These are phyloP conservation scores for Kodamaea derodonti DNA, from an alignment of 1,139 yeast genomes.

Conservation along the genomic window DNA sequence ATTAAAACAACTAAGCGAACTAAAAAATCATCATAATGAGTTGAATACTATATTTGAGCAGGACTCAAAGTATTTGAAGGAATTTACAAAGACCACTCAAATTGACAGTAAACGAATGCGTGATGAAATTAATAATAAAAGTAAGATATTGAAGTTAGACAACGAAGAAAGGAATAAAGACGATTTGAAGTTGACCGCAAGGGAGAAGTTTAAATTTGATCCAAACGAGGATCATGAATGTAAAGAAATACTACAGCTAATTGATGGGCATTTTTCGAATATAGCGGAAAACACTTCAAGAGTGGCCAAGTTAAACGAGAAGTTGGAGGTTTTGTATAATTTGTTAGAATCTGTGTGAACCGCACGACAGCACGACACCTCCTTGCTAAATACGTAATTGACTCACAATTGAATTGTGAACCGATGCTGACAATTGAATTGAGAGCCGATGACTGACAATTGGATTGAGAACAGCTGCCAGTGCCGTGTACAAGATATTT, in stretches of 20 bases:
- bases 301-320: slow-evolving; percentile 23
- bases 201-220: slow-evolving; percentile 13
- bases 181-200: not conserved
- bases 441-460: no score
- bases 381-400: no score
- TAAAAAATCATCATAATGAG: slow-evolving; percentile 25
- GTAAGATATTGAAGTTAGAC: not conserved
- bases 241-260: slow-evolving; percentile 14
- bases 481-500: no score
- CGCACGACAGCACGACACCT: no score
- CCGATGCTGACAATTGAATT: no score
- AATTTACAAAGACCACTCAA: slow-evolving; percentile 15
- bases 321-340: slow-evolving; percentile 25
- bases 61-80: slow-evolving; percentile 32
- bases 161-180: not conserved
- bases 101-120: slow-evolving; percentile 8
- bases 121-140: slow-evolving; percentile 6
- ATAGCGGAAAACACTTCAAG: slow-evolving; percentile 16
- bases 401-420: no score
- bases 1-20: slow-evolving; percentile 33
- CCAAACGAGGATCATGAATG: slow-evolving; percentile 27
- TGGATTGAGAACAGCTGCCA: no score
- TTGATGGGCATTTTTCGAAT: slow-evolving; percentile 18
- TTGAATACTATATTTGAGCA: slow-evolving; percentile 22
- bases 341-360: slow-evolving; percentile 19